phyloP scores from a whole-genome alignment of 768 basidiomycete genomes.

The Mycena latifolia region DNA sequence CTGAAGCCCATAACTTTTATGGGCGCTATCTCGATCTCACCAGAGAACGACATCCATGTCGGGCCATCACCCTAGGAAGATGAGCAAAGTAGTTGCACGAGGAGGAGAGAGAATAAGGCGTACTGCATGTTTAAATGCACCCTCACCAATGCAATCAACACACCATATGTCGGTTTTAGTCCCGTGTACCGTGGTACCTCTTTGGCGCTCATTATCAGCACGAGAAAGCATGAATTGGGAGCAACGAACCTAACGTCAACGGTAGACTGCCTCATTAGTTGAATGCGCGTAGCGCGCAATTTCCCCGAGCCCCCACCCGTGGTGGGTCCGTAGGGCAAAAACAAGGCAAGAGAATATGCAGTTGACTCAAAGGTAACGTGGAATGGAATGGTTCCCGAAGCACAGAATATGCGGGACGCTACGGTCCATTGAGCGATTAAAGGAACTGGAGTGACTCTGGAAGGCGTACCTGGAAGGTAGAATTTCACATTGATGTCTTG shows the following conservation, averaged over 20 bases:
- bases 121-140: slow-evolving; percentile 68
- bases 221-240: neutral
- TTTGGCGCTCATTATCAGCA: slow-evolving; percentile 40
- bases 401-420: slow-evolving; percentile 70
- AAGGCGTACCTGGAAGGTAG: slow-evolving; percentile 52
- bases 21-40: slow-evolving; percentile 67
- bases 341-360: slow-evolving; percentile 66
- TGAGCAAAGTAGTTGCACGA: slow-evolving; percentile 6
- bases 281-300: slow-evolving; percentile 62
- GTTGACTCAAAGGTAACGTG: slow-evolving; percentile 71
- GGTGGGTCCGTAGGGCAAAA: slow-evolving; percentile 70
- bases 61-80: slow-evolving; percentile 67
- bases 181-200: slow-evolving; percentile 59
- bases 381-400: slow-evolving; percentile 74
- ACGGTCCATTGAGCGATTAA: no score
- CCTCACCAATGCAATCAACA: slow-evolving; percentile 73
- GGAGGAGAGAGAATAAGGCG: slow-evolving; percentile 32
- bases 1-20: slow-evolving; percentile 73
- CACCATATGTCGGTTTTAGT: slow-evolving; percentile 82
- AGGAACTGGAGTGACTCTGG: neutral
- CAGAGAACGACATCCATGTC: slow-evolving; percentile 72
- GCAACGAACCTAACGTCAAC: slow-evolving; percentile 70
- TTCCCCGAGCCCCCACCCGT: slow-evolving; percentile 42
- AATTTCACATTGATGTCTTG: slow-evolving; percentile 56
- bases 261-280: slow-evolving; percentile 74